phyloP scores from a whole-genome alignment of 441 rosid species.

The Mallotus repandus region DNA sequence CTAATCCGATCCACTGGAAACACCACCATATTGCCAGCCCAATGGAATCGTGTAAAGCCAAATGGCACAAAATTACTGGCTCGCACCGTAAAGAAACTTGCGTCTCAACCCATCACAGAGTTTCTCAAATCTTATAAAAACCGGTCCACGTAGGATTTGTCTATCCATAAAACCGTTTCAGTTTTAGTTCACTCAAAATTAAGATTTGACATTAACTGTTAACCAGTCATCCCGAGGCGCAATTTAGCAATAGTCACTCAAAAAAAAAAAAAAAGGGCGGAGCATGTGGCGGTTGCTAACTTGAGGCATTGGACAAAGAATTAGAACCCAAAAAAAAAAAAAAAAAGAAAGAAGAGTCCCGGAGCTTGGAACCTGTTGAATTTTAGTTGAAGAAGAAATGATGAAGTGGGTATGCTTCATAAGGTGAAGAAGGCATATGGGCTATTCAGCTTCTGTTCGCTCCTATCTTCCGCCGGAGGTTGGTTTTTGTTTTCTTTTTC shows the following conservation, averaged over 20 bases:
- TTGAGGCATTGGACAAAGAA: not conserved
- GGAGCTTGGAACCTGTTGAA: no score
- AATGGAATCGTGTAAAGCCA: not conserved
- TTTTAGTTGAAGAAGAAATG: no score
- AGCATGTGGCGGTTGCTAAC: not conserved
- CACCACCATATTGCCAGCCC: not conserved
- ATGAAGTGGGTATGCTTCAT: no score
- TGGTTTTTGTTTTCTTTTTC: not conserved
- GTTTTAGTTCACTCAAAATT: no score
- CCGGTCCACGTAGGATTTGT: not conserved
- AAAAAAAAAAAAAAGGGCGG: not conserved
- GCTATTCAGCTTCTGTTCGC: constrained; percentile 48
- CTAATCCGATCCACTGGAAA: not conserved
- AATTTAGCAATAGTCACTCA: not conserved
- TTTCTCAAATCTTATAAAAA: not conserved
- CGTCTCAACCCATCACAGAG: no score
- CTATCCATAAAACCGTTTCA: not conserved
- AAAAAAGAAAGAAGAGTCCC: no score
- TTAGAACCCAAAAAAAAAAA: no score
- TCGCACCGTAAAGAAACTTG: not conserved
- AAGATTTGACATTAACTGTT: no score
- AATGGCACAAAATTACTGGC: not conserved
- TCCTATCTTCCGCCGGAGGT: constrained; percentile 31
- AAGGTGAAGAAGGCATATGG: constrained; percentile 50
- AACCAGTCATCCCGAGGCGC: not conserved